A percentile compares a stretch with the other conserved stretches of the same genome.
Conservation (phyloP, 2,329 filamentous ascomycete genomes). For the Microdochium bolleyi region DNA sequence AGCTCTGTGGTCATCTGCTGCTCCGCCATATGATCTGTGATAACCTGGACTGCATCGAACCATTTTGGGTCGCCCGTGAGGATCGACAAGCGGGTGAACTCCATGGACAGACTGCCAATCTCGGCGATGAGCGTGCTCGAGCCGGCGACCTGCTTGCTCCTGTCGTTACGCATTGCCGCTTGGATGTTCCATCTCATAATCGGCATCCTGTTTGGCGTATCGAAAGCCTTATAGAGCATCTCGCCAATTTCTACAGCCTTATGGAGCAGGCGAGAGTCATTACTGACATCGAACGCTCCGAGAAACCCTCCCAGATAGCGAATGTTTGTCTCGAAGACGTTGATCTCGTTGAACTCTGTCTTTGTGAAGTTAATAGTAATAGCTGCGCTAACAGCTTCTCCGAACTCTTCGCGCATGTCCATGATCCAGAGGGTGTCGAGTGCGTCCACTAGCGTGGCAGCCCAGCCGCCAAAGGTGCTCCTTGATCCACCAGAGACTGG, state of each 20-base stretch:
- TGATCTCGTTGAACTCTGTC: slow-evolving; percentile 23
- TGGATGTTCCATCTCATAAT: slow-evolving; percentile 37
- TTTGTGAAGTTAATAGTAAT: slow-evolving; percentile 37
- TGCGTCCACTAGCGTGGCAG: slow-evolving; percentile 43
- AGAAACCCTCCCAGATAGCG: slow-evolving; percentile 34
- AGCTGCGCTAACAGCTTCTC: slow-evolving; percentile 33
- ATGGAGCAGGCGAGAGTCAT: slow-evolving; percentile 25
- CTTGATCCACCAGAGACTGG: slow-evolving; percentile 32
- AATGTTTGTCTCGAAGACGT: slow-evolving; percentile 37
- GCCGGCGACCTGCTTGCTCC: slow-evolving; percentile 12
- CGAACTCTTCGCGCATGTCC: slow-evolving; percentile 38
- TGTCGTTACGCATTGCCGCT: slow-evolving; percentile 17
- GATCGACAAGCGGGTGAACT: slow-evolving; percentile 67
- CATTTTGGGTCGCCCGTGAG: slow-evolving; percentile 68
- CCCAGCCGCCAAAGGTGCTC: slow-evolving; percentile 41
- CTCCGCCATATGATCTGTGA: slow-evolving; percentile 60
- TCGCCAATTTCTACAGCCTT: slow-evolving; percentile 38
- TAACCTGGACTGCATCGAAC: slow-evolving; percentile 61
- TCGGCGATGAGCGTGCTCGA: slow-evolving; percentile 26
- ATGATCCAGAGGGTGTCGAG: slow-evolving; percentile 44
- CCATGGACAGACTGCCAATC: slow-evolving; percentile 60
- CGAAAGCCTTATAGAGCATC: slow-evolving; percentile 34
- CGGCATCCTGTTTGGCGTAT: slow-evolving; percentile 36
- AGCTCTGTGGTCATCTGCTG: slow-evolving; percentile 59
- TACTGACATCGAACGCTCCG: slow-evolving; percentile 29